phyloP scores from a whole-genome alignment of 208 protist genomes.

The Leptomonas pyrrhocoris region DNA sequence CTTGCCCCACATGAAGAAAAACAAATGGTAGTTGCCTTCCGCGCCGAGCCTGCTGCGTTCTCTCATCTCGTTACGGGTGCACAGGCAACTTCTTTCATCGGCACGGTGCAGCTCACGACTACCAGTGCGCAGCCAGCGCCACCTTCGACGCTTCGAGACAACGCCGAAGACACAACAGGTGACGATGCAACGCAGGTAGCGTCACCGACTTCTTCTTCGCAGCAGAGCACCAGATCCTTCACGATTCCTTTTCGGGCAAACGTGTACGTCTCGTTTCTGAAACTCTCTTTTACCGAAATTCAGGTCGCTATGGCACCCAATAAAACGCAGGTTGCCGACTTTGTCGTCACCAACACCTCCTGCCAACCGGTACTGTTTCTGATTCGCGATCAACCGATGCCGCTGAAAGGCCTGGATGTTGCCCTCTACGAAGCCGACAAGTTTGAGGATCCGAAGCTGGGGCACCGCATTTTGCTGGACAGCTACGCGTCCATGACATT shows the following conservation, averaged over 20 bases:
- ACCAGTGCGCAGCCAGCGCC: neutral
- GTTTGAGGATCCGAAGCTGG: constrained; percentile 79
- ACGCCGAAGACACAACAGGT: neutral
- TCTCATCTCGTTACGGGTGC: constrained; percentile 50
- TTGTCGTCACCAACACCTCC: constrained; percentile 74
- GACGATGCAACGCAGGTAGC: neutral
- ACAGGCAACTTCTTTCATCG: constrained; percentile 39
- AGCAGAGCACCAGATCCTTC: constrained; percentile 38
- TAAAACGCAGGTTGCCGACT: constrained; percentile 75
- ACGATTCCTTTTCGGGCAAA: constrained; percentile 61
- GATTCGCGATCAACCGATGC: constrained; percentile 70
- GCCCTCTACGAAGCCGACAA: constrained; percentile 76
- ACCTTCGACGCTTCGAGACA: neutral
- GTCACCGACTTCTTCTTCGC: neutral
- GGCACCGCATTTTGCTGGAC: constrained; percentile 60
- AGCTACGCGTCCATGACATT: constrained; percentile 77
- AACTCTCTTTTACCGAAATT: constrained; percentile 66
- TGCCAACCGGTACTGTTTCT: constrained; percentile 71
- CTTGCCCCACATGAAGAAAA: constrained; percentile 50
- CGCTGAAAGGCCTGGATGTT: constrained; percentile 61
- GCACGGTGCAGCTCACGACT: constrained; percentile 50
- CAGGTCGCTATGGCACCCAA: constrained; percentile 72
- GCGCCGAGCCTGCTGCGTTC: constrained; percentile 54
- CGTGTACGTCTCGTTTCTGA: constrained; percentile 74
- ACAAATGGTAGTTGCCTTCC: constrained; percentile 65